Evolutionary conservation across 2,329 filamentous ascomycete genomes (phyloP).

Genomic region (Emmonsiellopsis sp.): DNA sequence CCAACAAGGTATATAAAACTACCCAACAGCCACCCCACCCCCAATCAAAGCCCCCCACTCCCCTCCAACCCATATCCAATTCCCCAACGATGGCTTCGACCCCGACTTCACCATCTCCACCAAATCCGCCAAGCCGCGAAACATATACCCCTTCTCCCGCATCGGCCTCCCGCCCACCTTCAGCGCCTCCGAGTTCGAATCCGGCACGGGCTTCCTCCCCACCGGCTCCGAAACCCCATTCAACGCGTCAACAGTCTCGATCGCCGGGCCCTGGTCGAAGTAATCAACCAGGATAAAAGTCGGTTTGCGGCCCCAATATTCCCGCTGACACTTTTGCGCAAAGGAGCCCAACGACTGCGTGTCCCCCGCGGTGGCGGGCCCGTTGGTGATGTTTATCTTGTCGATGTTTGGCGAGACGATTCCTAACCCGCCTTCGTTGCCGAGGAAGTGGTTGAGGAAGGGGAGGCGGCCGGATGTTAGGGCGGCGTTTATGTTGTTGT

Average conservation of each 20-base stretch:
- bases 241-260: slow-evolving; percentile 58
- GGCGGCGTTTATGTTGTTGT: slow-evolving; percentile 40
- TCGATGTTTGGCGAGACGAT: slow-evolving; percentile 54
- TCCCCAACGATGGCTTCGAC: slow-evolving; percentile 27
- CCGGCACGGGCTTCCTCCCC: slow-evolving; percentile 31
- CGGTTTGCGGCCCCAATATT: slow-evolving; percentile 53
- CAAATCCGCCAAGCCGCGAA: slow-evolving; percentile 29
- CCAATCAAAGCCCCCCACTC: slow-evolving; percentile 31
- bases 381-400: slow-evolving; percentile 57
- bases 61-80: slow-evolving; percentile 37
- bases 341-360: not conserved
- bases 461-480: slow-evolving; percentile 53
- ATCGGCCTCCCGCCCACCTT: slow-evolving; percentile 19
- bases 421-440: slow-evolving; percentile 44
- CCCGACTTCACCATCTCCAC: slow-evolving; percentile 28
- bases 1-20: not conserved
- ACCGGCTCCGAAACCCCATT: slow-evolving; percentile 46
- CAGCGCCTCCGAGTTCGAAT: slow-evolving; percentile 15
- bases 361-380: slow-evolving; percentile 27
- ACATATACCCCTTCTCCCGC: slow-evolving; percentile 22
- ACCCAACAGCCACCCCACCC: slow-evolving; percentile 24
- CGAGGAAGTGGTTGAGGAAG: slow-evolving; percentile 73
- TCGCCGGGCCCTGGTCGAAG: slow-evolving; percentile 61
- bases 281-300: slow-evolving; percentile 72
- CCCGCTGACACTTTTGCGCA: slow-evolving; percentile 40